Conservation (phyloP, 2,329 filamentous ascomycete species). For the Rhynchosporium agropyri region DNA sequence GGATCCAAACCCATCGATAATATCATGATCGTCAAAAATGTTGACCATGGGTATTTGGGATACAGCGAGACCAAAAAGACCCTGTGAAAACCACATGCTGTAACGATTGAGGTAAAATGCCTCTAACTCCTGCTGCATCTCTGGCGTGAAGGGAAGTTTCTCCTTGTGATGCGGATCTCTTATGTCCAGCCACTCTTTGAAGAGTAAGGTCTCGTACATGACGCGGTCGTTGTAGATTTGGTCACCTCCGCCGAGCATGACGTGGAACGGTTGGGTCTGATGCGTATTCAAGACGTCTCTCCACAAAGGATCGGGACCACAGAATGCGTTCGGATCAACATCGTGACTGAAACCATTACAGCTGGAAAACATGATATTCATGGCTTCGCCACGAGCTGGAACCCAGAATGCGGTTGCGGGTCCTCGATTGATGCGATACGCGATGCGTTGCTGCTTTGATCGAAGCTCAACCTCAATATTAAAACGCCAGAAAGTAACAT, state of each 20-base stretch:
- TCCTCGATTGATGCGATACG: conserved; percentile 92
- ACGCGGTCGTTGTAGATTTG: conserved; percentile 95
- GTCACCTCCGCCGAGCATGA: conserved; percentile 96
- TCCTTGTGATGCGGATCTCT: conserved; percentile 81
- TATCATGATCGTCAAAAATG: conserved; percentile 94
- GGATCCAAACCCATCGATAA: conserved; percentile 89
- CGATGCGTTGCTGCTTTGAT: conserved; percentile 78
- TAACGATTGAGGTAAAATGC: conserved; percentile 87
- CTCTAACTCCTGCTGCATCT: conserved; percentile 88
- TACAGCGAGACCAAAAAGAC: conserved; percentile 88
- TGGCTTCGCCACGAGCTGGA: conserved; percentile 77
- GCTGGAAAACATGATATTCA: conserved; percentile 99
- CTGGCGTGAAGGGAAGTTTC: conserved; percentile 72
- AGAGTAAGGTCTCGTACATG: conserved; percentile 72
- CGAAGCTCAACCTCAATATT: conserved; percentile 89
- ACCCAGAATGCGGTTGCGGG: conserved; percentile 94
- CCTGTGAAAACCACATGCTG: conserved; percentile 93
- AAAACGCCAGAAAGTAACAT: conserved; percentile 96
- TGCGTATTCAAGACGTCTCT: conserved; percentile 92
- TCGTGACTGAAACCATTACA: conserved; percentile 93
- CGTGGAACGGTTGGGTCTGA: conserved; percentile 89
- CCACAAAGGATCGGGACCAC: conserved; percentile 95
- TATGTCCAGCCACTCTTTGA: conserved; percentile 82
- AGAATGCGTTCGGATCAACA: conserved; percentile 77
- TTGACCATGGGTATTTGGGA: conserved; percentile 98